Base-by-base conservation (phyloP, 2,329 filamentous ascomycete species). In the Verticillium dahliae region DNA sequence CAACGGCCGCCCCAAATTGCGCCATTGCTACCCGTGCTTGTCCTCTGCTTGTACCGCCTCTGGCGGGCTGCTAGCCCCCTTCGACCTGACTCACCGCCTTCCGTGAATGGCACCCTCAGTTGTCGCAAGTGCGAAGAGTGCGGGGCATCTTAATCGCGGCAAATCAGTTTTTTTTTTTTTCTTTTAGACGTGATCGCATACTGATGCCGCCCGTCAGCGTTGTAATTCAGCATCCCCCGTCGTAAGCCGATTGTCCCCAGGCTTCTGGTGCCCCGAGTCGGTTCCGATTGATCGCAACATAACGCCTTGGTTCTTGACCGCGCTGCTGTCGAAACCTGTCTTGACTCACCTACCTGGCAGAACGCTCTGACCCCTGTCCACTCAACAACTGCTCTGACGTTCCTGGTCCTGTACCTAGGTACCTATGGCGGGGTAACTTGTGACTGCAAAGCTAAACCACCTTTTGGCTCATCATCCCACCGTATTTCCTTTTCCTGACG, bases 391-490 rank as follows among this genome's bases (percentile, higher is more conserved):
- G 45, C 45, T n/a, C 45, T 50, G 45, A 50, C 45, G 45, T 22
- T 50, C 62, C 63, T 65, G 63, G 62, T 50, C 62, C 63, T 65
- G 63, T 62, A 22, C 18, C 18, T 22, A 22, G 18, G 18, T 22
- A 22, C 18, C 18, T 22, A 65, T 65, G 63, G 63, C 62, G 63
- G 63, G 63, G 63, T 65, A 65, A 59, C 38, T 50, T 60, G 57
- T 39, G 60, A 60, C 60, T 56, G 62, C 58, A 54, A 56, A 56
- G 18, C 55, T 37, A 56, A 22, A 37, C 34, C 5, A 56, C 50
- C 27, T 38, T 6, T 22, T 56, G 6, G 35, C 52, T 45, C 60
- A n/a, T 14, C n/a, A 27, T 18, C 11, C 6, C 10, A 22, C 54
- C 33, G 50, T 58, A 34, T 33, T 39, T 41, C 27, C 54, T 13